Evolutionary conservation across 139 green algal genomes (phyloP), one percentile per base, ranked within the genome.

Genomic region (Zygnema cylindricum): DNA sequence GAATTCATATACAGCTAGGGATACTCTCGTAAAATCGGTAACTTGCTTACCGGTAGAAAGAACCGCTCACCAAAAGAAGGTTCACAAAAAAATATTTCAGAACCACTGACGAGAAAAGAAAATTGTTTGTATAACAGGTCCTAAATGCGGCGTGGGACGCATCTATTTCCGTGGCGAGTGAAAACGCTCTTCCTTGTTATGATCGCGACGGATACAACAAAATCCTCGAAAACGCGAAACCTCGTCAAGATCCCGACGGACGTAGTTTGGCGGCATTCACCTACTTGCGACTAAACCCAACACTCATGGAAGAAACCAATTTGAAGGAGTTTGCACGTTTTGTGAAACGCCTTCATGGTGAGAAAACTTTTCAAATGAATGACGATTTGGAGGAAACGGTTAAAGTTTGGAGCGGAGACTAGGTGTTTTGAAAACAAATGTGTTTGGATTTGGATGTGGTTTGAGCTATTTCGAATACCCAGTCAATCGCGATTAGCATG

Each of bases 181-280:
- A 91, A 49, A 91, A 91, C 33, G 87, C 87, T 43, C 81, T 91
- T 1, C 81, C 87, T 1, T 78, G 87, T 55, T 91, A 89, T 40
- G 97, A 99, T 91, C 90, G 95, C 69, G 93, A 96, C 76, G 97
- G 96, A 0, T 98, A 98, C 92, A 94, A 98, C 81, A 94, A 95
- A 69, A 99, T 99, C 49, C 93, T 95, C 1, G 95, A 98, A 81
- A 95, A 90, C 0, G 96, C 97, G 0, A 97, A 98, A 91, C 96
- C 96, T 1, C 23, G 36, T 32, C 7, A 21, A 23, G 77, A 82
- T 55, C 76, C 43, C 43, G 77, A 81, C 54, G 77, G 42, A 2
- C 36, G 33, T 1, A 11, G 55, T 69, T 32, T 92, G 30, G 32
- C 57, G 41, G 94, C 96, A 91, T 93, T 99, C 41, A 99, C 96